Percentiles rank a stretch among this genome's conserved stretches.
phyloP scores from a whole-genome alignment of 148 eudicot species.

The Salicornia ramosissima region DNA sequence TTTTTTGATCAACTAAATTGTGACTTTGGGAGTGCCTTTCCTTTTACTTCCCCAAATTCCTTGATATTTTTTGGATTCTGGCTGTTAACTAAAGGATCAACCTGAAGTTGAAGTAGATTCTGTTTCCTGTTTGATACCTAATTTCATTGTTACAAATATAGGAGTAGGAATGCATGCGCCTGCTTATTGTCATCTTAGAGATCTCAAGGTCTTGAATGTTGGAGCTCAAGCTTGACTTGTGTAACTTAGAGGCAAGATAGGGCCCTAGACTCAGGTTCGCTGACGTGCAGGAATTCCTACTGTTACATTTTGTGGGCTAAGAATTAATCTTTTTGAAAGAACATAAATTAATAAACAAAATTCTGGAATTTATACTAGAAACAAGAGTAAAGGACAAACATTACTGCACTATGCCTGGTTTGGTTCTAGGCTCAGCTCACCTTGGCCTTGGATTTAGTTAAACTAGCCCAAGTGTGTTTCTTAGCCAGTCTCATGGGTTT shows the following conservation, averaged over 20 bases:
- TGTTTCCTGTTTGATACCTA: neutral
- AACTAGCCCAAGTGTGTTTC: neutral
- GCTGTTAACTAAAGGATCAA: neutral
- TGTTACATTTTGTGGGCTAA: too few relatives aligned
- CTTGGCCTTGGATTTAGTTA: neutral
- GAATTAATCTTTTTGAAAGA: too few relatives aligned
- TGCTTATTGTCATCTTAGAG: neutral
- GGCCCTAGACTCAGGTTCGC: neutral
- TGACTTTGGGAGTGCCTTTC: neutral
- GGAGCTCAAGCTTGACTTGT: neutral
- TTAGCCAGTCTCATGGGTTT: neutral
- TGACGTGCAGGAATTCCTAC: too few relatives aligned
- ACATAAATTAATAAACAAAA: neutral
- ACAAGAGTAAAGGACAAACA: neutral
- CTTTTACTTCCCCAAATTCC: neutral
- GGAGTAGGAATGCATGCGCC: neutral
- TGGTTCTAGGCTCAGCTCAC: neutral
- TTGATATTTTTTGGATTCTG: neutral
- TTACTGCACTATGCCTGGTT: neutral
- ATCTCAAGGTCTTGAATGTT: neutral
- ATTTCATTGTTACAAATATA: neutral
- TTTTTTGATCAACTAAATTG: neutral
- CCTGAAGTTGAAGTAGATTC: neutral
- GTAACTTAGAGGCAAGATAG: neutral
- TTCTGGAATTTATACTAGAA: neutral